Base-by-base conservation (phyloP, 768 basidiomycete species). In the Neoboletus subvelutipes region DNA sequence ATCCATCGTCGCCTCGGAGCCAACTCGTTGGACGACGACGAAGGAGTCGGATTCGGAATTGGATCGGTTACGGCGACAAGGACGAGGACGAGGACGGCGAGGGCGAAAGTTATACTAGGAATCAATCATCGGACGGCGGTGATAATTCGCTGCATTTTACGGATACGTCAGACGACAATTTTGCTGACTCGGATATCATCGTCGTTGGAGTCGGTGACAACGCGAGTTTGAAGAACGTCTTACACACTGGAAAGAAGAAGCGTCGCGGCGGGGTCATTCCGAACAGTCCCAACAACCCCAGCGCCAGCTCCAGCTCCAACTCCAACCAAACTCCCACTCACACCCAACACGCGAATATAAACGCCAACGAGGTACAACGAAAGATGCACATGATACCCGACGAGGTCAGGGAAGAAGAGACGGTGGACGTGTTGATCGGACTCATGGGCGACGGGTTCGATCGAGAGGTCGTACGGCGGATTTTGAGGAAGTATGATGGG, bases 401-500 rank as follows among this genome's bases (percentile, higher is more conserved):
- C 52, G 63, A 65, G 17, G 17, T 48, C 7, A 59, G 54, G 46
- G 76, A 77, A 43, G 71, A 68, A 17, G 65, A 69, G 24, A 63
- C 64, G 31, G 68, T 80, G 11, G 70, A 70, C 5, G 59, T 69
- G 46, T 55, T 80, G 48, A 70, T 62, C 12, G 55, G 67, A 2
- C 63, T 81, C 60, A 77, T 80, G 76, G 77, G 71, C 20, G 71
- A 68, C n/a, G 66, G 57, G 7, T 63, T 74, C 45, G 78, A 81
- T 53, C 69, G 69, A 11, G 78, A 80, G 33, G 73, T 80, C 20
- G 83, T 78, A 8, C 79, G 79, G 29, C 75, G 78, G n/a, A 77
- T 88, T 22, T 74, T 87, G 54, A 75, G 81, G 52, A 85, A 85
- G 67, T 78, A 83, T 67, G 79, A 80, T 39, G 83, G 86, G 24